Evolutionary conservation across 306 rosid genomes (phyloP), one percentile per base, ranked within the genome.

Genomic region (Lotus japonicus): DNA sequence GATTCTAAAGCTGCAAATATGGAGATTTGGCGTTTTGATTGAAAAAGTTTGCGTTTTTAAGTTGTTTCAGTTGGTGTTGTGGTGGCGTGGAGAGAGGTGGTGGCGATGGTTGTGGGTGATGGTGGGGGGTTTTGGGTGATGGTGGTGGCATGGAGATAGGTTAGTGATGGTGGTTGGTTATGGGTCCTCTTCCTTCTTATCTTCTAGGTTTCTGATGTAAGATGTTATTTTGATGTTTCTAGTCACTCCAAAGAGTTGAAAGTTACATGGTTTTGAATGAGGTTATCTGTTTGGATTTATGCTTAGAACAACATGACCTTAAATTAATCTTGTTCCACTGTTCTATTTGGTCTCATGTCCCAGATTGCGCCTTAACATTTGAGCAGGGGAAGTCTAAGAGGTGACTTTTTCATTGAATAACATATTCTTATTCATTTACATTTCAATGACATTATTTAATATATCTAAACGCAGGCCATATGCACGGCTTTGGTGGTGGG

Each of bases 401-500:
- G 98, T 90, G 45, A 61, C 44, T 33, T 58, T 58, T 66, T 64
- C 66, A 68, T 72, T 10, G 45, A 60, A 28, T 42, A 16, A 41
- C 48, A 15, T 19, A 41, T 56, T 62, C 66, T 38, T 78, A n/a
- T 69, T 52, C 33, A 45, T 57, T 55, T 63, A 43, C 46, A 54
- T 70, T 36, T 77, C 11, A 8, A 61, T 49, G 54, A 21, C 33
- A 43, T n/a, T n/a, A n/a, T 41, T 56, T 28, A 11, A 73, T 57
- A 38, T 41, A 73, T 56, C 12, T 59, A 0, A 36, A 43, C 76
- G 52, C n/a, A 90, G 97, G 84, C 98, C 98, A 7, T 94, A 82
- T 90, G 87, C 77, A 18, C 86, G 98, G 84, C 79, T 94, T 69
- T 94, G 98, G 98, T 94, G n/a, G n/a, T n/a, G n/a, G 98, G 97